Evolutionary conservation across 306 rosid genomes (phyloP).

Genomic region (Medicago lupulina): DNA sequence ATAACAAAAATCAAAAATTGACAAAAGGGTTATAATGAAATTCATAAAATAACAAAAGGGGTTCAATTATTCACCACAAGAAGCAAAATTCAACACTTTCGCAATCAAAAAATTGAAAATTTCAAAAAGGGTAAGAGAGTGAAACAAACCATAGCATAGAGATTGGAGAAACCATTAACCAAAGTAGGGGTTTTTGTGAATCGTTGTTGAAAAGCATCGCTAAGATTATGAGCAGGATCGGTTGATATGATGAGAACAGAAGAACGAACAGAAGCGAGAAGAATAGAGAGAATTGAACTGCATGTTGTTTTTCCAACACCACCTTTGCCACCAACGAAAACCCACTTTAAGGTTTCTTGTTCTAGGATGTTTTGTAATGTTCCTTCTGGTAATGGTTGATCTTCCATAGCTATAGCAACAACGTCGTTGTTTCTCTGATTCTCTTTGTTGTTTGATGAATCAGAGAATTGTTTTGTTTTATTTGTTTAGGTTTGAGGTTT

Average conservation of each 20-base stretch:
- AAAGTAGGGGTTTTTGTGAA: slow-evolving; percentile 88
- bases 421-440: background rate
- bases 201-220: slow-evolving; percentile 97
- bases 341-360: slow-evolving; percentile 91
- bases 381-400: slow-evolving; percentile 59
- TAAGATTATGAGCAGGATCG: slow-evolving; percentile 98
- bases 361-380: slow-evolving; percentile 80
- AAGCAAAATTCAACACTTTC: background rate
- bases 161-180: slow-evolving; percentile 92
- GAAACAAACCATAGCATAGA: slow-evolving; percentile 78
- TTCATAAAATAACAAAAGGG: slow-evolving; percentile 20
- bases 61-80: slow-evolving; percentile 29
- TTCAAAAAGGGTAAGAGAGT: background rate
- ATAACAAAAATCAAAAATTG: background rate
- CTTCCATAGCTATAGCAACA: slow-evolving; percentile 38
- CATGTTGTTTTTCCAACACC: slow-evolving; percentile 98
- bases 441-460: background rate
- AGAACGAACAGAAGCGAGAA: slow-evolving; percentile 75
- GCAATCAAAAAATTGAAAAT: background rate
- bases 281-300: slow-evolving; percentile 89
- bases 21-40: slow-evolving; percentile 17
- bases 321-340: slow-evolving; percentile 97
- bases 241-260: slow-evolving; percentile 96
- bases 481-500: background rate
- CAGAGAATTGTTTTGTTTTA: background rate